Evolutionary conservation across 805 yeast species (phyloP).

Genomic region (Candida andamanensis): DNA sequence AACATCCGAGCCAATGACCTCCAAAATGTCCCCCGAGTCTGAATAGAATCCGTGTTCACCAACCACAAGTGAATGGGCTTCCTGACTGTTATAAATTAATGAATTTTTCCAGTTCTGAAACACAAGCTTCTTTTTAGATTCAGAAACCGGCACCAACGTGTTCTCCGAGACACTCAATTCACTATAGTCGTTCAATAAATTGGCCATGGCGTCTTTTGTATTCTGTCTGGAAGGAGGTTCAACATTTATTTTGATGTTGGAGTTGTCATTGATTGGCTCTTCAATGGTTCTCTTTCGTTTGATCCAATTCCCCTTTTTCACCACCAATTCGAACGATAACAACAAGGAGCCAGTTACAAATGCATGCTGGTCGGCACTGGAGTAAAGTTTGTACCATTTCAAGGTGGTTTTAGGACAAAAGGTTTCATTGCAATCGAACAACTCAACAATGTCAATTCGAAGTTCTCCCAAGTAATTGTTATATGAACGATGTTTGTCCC

Average conservation of each 20-base stretch:
- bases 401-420: conserved; percentile 21
- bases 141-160: no score
- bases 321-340: conserved; percentile 35
- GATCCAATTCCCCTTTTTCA: conserved; percentile 5
- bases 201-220: conserved; percentile 3
- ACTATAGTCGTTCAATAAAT: conserved; percentile 2
- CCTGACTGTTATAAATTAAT: conserved; percentile 20
- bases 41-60: conserved; percentile 40
- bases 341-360: conserved; percentile 47
- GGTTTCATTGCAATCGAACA: conserved; percentile 16
- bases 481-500: conserved; percentile 36
- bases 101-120: conserved; percentile 24
- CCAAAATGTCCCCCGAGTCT: no score
- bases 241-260: conserved; percentile 7
- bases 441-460: conserved; percentile 23
- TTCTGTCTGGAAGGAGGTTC: conserved; percentile 12
- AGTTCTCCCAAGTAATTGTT: conserved; percentile 38
- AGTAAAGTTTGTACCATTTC: conserved; percentile 43
- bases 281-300: conserved; percentile 1
- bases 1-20: no score
- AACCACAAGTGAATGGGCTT: conserved; percentile 15
- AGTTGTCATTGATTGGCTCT: conserved; percentile 1
- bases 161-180: neutral
- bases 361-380: conserved; percentile 32
- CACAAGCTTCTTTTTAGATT: conserved; percentile 5